Percentiles rank a stretch among this genome's conserved stretches.
Evolutionary conservation across 352 stramenopile genomes (phyloP).

Genomic region (Globisporangium orthogonon): DNA sequence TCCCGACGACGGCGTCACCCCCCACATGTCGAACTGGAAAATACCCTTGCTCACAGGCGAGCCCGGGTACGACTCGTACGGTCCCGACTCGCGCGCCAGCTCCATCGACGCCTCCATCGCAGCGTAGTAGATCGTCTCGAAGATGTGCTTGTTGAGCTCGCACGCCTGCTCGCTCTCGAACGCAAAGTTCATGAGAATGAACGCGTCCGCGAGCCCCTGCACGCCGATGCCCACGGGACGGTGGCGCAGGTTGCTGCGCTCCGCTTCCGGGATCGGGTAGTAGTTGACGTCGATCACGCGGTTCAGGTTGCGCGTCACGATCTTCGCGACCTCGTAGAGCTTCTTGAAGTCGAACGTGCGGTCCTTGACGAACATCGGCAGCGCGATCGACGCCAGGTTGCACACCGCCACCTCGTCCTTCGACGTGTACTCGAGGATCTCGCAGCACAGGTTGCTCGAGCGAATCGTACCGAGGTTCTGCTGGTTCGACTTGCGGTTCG

Average conservation of each 20-base stretch:
- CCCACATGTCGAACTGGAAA: conserved; percentile 99
- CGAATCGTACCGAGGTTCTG: conserved; percentile 99
- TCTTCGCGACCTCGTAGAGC: conserved; percentile 93
- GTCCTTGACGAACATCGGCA: conserved; percentile 92
- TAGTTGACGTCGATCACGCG: conserved; percentile 99
- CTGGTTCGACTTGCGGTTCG: conserved; percentile 99
- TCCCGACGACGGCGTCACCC: conserved; percentile 87
- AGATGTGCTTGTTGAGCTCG: conserved; percentile 98
- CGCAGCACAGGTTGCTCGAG: conserved; percentile 98
- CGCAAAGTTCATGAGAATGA: conserved; percentile 95
- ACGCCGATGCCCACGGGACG: conserved; percentile 98
- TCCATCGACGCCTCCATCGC: conserved; percentile 95
- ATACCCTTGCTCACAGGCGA: conserved; percentile 95
- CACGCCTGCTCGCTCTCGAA: conserved; percentile 93
- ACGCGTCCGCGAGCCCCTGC: conserved; percentile 96
- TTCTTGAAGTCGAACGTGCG: conserved; percentile 94
- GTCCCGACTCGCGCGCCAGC: conserved; percentile 89
- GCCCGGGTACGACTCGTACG: conserved; percentile 96
- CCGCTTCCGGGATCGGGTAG: conserved; percentile 92
- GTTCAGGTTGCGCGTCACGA: conserved; percentile 98
- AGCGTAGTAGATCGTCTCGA: conserved; percentile 99
- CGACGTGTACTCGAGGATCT: conserved; percentile 98
- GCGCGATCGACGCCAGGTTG: conserved; percentile 97
- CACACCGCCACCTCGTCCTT: conserved; percentile 98
- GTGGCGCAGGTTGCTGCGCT: conserved; percentile 95